phyloP scores from a whole-genome alignment of 2,329 filamentous ascomycete species.

The Aspergillus pseudoterreus region DNA sequence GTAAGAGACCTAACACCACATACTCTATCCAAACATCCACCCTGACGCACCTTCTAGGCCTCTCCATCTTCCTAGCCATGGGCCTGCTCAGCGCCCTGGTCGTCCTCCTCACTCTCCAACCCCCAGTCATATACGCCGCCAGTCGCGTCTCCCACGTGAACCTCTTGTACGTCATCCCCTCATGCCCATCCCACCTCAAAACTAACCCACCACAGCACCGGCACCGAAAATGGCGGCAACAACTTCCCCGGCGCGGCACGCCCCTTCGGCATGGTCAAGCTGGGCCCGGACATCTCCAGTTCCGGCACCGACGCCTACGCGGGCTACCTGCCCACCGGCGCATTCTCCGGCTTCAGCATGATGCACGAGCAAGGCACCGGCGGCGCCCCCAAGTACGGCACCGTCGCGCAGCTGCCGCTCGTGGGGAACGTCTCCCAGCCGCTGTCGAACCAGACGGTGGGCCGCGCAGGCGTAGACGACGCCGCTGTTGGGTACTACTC shows the following conservation, averaged over 20 bases:
- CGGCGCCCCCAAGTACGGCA: constrained; percentile 67
- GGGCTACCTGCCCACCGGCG: constrained; percentile 42
- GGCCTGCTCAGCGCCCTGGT: constrained; percentile 7
- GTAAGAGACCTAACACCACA: not conserved
- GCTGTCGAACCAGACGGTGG: constrained; percentile 54
- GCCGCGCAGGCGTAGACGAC: constrained; percentile 49
- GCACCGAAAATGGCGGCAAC: constrained; percentile 35
- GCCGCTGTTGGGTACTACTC: constrained; percentile 61
- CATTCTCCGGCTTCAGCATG: constrained; percentile 60
- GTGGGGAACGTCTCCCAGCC: constrained; percentile 52
- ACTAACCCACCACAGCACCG: constrained; percentile 17
- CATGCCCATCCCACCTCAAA: not conserved
- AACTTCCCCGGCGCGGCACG: constrained; percentile 41
- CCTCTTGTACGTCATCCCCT: constrained; percentile 22
- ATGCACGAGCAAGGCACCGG: constrained; percentile 66
- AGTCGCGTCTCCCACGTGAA: constrained; percentile 25
- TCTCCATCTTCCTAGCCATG: constrained; percentile 8
- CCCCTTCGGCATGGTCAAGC: constrained; percentile 43
- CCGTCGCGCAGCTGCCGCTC: constrained; percentile 58
- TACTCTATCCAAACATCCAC: not conserved
- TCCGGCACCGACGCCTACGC: constrained; percentile 38
- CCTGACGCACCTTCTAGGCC: constrained; percentile 5
- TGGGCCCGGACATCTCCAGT: constrained; percentile 39
- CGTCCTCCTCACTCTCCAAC: constrained; percentile 13
- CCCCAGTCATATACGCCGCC: constrained; percentile 10